Evolutionary conservation across 2,329 filamentous ascomycete species (phyloP), one percentile per base, ranked within the genome.

Genomic region (Epichloe coenophiala): DNA sequence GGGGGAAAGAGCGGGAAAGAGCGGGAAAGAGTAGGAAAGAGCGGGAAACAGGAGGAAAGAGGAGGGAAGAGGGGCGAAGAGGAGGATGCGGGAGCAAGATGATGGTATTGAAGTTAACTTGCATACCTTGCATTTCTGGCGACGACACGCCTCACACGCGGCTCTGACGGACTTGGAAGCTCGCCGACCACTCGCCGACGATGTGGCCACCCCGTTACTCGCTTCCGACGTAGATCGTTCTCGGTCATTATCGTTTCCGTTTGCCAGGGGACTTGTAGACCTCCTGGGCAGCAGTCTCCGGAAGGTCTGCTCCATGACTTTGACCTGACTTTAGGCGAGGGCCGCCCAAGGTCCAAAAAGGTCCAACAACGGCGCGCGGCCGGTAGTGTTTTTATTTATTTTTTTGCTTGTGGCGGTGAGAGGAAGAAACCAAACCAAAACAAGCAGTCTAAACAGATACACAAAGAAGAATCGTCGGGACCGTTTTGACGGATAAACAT

Each of bases 101-200:
- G 15, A 4, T 23, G 31, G 15, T 4, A 13, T 40, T 48, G 11
- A 31, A 0, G 3, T 31, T 31, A 9, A 40, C 21, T 19, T 17
- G 38, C 47, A 40, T 45, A 50, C 48, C 48, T 50, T 50, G 35
- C 48, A 50, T 11, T 50, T 50, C 35, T 50, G 48, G 19, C 42
- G 41, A 19, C 48, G 48, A 45, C 48, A 50, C 11, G 48, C 39
- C 23, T 50, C 48, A 40, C 48, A 50, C 19, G 48, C 48, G 21
- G 48, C 48, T 43, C 39, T 36, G 4, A 45, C 41, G 17, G 42
- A 45, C 36, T 44, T 50, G 42, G 41, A 31, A 15, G 15, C 33
- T 42, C 48, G 17, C 23, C 13, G 41, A 15, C 40, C 36, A 17
- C 19, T 45, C 2, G 33, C 19, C 39, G 35, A 27, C 8, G 23